Conservation (phyloP, 441 rosid species). For the Raphanus hybrid region DNA sequence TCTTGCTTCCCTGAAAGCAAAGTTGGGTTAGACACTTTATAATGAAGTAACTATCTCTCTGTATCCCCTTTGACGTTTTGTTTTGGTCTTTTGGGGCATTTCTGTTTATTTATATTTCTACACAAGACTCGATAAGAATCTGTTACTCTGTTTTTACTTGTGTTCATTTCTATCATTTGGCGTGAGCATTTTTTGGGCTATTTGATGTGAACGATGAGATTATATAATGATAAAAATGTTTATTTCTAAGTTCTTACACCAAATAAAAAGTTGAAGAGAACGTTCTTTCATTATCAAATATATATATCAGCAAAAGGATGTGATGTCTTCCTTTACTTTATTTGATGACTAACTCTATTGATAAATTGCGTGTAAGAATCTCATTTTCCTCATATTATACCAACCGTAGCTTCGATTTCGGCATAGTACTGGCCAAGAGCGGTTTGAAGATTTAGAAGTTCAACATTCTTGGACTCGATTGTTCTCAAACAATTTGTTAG, state of each 20-base stretch:
- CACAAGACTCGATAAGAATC: neutral
- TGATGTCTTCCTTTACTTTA: constrained; percentile 72
- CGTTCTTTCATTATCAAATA: neutral
- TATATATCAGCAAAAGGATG: constrained; percentile 15
- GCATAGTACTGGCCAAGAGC: constrained; percentile 96
- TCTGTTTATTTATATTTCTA: neutral
- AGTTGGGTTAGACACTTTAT: constrained; percentile 47
- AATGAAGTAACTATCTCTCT: constrained; percentile 23
- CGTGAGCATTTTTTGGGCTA: neutral
- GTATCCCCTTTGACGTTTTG: constrained; percentile 31
- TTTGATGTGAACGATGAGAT: neutral
- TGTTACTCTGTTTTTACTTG: neutral
- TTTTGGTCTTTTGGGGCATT: constrained; percentile 29
- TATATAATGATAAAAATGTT: neutral
- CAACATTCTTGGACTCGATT: constrained; percentile 72
- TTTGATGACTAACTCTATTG: constrained; percentile 41
- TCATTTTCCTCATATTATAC: constrained; percentile 45
- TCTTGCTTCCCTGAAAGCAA: constrained; percentile 53
- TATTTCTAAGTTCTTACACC: neutral
- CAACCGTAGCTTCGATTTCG: constrained; percentile 87
- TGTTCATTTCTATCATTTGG: neutral
- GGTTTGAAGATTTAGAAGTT: constrained; percentile 85
- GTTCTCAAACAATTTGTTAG: constrained; percentile 62
- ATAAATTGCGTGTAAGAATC: neutral
- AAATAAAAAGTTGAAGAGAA: neutral